Conservation (phyloP, 2,329 filamentous ascomycete genomes). For the Bipolaris oryzae region DNA sequence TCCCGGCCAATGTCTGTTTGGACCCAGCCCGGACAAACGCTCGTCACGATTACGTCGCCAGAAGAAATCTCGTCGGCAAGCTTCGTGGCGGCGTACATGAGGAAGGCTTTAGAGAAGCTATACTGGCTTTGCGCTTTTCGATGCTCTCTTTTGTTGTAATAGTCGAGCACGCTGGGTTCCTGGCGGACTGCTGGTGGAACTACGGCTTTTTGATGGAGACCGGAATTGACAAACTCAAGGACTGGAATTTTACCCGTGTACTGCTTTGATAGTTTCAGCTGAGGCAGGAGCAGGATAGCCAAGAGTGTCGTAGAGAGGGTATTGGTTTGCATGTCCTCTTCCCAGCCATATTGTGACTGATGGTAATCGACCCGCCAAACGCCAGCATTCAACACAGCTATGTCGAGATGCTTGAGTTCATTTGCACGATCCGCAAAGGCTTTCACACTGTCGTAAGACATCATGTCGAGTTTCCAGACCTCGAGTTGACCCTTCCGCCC, state of each 20-base stretch:
- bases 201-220: slow-evolving; percentile 35
- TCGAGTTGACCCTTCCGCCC: slow-evolving; percentile 38
- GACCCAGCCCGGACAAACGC: slow-evolving; percentile 45
- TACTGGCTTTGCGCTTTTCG: slow-evolving; percentile 39
- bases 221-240: slow-evolving; percentile 44
- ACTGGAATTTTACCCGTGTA: slow-evolving; percentile 32
- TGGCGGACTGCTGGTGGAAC: slow-evolving; percentile 28
- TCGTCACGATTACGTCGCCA: slow-evolving; percentile 43
- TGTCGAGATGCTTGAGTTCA: slow-evolving; percentile 43
- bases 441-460: slow-evolving; percentile 41
- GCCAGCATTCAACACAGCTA: slow-evolving; percentile 52
- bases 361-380: slow-evolving; percentile 31
- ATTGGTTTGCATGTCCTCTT: slow-evolving; percentile 62
- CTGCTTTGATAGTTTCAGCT: slow-evolving; percentile 38
- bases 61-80: slow-evolving; percentile 37
- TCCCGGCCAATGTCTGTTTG: slow-evolving; percentile 41
- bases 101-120: slow-evolving; percentile 42
- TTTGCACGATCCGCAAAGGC: slow-evolving; percentile 40
- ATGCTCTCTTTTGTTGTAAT: slow-evolving; percentile 38
- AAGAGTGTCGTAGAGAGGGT: slow-evolving; percentile 62
- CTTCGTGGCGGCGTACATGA: slow-evolving; percentile 42
- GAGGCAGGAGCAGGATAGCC: slow-evolving; percentile 56
- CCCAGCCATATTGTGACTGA: slow-evolving; percentile 44
- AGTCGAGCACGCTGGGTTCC: slow-evolving; percentile 33
- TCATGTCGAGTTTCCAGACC: slow-evolving; percentile 48